Conservation (phyloP, 1,139 yeast genomes). For the Pichiaceae sp. region DNA sequence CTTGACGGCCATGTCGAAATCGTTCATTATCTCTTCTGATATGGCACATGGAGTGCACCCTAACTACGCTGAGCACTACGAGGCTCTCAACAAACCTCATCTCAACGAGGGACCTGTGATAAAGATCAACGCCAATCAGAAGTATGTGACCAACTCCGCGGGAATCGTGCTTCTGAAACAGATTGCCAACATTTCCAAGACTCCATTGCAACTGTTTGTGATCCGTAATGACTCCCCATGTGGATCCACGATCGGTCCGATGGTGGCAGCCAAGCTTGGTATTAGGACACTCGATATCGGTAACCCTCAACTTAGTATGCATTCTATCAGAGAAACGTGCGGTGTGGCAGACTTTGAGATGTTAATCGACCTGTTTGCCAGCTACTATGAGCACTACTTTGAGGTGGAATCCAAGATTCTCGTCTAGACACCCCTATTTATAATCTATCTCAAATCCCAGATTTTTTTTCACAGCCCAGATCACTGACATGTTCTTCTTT, state of each 20-base stretch:
- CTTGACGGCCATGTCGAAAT: slow-evolving; percentile 65
- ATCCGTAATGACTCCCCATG: slow-evolving; percentile 90
- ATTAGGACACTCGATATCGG: slow-evolving; percentile 87
- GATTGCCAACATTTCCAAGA: slow-evolving; percentile 55
- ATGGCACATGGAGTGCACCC: slow-evolving; percentile 98
- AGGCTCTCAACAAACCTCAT: slow-evolving; percentile 67
- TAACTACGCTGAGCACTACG: slow-evolving; percentile 72
- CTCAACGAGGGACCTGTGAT: slow-evolving; percentile 88
- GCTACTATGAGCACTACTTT: slow-evolving; percentile 46
- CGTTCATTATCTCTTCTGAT: slow-evolving; percentile 87
- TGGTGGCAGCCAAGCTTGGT: slow-evolving; percentile 81
- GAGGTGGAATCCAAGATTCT: slow-evolving; percentile 18
- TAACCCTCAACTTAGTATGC: slow-evolving; percentile 93
- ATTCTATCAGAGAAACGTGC: slow-evolving; percentile 89
- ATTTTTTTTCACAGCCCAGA: not conserved
- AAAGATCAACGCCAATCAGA: slow-evolving; percentile 89
- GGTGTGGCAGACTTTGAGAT: slow-evolving; percentile 68
- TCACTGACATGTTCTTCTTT: not conserved
- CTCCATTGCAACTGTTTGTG: slow-evolving; percentile 77
- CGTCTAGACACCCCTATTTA: slow-evolving; percentile 3
- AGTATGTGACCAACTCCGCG: slow-evolving; percentile 89
- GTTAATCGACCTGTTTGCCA: slow-evolving; percentile 52
- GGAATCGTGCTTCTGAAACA: slow-evolving; percentile 76
- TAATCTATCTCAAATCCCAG: not conserved
- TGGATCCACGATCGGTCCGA: slow-evolving; percentile 96